Evolutionary conservation across 169 alveolate genomes (phyloP).

Genomic region (Theileria luwenshuni): DNA sequence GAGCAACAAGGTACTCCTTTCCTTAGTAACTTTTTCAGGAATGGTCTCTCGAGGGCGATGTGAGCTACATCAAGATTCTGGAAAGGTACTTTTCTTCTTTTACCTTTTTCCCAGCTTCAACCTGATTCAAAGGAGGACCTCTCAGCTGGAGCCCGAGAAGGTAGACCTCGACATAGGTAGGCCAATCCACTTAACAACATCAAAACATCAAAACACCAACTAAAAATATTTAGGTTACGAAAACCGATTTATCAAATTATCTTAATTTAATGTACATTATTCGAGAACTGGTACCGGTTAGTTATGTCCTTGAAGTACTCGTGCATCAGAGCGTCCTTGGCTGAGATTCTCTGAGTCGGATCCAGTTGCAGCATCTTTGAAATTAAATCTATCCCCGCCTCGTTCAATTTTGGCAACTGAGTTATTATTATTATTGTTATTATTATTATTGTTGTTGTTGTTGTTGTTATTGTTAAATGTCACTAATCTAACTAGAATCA

Average conservation of each 20-base stretch:
- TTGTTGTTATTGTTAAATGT: too few species aligned
- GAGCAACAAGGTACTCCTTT: constrained; percentile 28
- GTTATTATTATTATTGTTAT: not conserved
- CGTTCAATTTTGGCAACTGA: constrained; percentile 78
- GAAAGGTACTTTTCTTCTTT: constrained; percentile 30
- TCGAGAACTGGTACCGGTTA: constrained; percentile 12
- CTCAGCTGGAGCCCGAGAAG: not conserved
- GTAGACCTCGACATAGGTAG: too few species aligned
- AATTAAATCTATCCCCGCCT: constrained; percentile 88
- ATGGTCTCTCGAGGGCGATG: constrained; percentile 56
- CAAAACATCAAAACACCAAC: not conserved
- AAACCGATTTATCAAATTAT: not conserved
- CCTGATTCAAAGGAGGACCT: constrained; percentile 32
- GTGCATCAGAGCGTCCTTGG: constrained; percentile 93
- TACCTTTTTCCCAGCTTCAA: constrained; percentile 30
- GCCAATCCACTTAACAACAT: too few species aligned
- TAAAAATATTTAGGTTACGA: not conserved
- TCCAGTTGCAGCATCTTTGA: constrained; percentile 90
- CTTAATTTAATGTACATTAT: constrained; percentile 8
- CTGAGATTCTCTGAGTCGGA: constrained; percentile 94
- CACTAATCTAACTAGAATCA: too few species aligned
- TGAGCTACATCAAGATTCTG: constrained; percentile 39
- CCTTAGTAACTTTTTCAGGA: constrained; percentile 12
- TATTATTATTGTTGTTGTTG: too few species aligned
- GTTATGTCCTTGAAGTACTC: constrained; percentile 89